phyloP scores from a whole-genome alignment of 129 eudicot genomes.

The Arctium lappa region DNA sequence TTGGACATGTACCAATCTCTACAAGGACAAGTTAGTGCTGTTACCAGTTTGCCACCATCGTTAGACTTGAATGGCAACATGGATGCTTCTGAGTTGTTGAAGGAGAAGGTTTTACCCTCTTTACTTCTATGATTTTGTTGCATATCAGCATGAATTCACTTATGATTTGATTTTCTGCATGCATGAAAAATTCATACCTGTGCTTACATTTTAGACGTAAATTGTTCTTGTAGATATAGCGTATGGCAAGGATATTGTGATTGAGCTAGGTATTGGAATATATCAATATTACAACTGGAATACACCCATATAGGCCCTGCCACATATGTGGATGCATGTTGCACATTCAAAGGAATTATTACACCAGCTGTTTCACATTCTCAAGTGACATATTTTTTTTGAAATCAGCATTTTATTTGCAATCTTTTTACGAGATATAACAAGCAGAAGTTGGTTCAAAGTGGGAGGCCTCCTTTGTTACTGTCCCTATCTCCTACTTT shows the following conservation, averaged over 20 bases:
- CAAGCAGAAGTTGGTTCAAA: background rate
- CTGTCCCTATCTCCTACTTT: background rate
- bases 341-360: background rate
- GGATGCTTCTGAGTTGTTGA: constrained; percentile 84
- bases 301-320: background rate
- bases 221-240: background rate
- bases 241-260: constrained; percentile 1
- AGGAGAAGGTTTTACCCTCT: constrained; percentile 62
- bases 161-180: background rate
- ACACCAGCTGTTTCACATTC: constrained; percentile 1
- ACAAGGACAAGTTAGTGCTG: constrained; percentile 61
- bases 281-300: background rate
- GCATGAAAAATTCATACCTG: background rate
- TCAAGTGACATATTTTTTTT: background rate
- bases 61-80: constrained; percentile 66
- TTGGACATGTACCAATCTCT: constrained; percentile 78
- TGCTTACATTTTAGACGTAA: background rate
- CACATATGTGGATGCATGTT: background rate
- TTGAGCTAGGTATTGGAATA: background rate
- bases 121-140: background rate
- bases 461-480: no score
- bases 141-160: background rate
- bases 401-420: background rate
- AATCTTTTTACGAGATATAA: background rate
- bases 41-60: constrained; percentile 43